A percentile compares a stretch with the other conserved stretches of the same genome.
phyloP scores from a whole-genome alignment of 1,284 basidiomycete genomes.

The Tylopilus microsporus region DNA sequence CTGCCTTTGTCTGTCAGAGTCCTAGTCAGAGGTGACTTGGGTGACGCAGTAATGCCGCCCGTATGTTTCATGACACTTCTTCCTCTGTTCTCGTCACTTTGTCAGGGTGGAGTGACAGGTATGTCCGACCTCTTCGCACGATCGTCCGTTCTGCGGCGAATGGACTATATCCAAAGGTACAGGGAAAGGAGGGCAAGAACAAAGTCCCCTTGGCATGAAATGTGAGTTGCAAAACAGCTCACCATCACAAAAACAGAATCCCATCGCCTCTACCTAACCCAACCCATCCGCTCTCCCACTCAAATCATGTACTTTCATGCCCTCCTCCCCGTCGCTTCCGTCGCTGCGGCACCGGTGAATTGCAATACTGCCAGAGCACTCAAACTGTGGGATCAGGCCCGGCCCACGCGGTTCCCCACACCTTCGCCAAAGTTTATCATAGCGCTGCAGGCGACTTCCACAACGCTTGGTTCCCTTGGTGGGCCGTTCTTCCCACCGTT shows the following conservation, averaged over 20 bases:
- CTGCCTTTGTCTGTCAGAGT: background rate
- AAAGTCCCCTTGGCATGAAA: too few relatives aligned
- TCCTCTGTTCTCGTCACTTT: background rate
- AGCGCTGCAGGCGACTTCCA: background rate
- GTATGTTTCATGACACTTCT: background rate
- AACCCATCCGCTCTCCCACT: too few relatives aligned
- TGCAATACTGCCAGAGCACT: conserved; percentile 5
- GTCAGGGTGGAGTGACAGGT: background rate
- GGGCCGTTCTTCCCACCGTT: background rate
- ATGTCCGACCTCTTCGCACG: too few relatives aligned
- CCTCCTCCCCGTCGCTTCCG: background rate
- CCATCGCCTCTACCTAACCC: background rate
- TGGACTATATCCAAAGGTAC: background rate
- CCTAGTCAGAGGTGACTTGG: background rate
- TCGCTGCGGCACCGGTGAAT: conserved; percentile 4
- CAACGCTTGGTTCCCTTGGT: background rate
- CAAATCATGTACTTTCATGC: background rate
- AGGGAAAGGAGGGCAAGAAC: background rate
- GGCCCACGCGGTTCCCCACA: too few relatives aligned
- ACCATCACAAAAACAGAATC: background rate
- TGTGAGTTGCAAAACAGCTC: background rate
- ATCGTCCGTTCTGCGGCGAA: background rate
- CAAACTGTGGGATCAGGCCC: background rate
- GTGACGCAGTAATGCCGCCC: background rate
- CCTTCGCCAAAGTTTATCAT: background rate